Evolutionary conservation across 768 basidiomycete species (phyloP).

Genomic region (Suillus hirtellus): DNA sequence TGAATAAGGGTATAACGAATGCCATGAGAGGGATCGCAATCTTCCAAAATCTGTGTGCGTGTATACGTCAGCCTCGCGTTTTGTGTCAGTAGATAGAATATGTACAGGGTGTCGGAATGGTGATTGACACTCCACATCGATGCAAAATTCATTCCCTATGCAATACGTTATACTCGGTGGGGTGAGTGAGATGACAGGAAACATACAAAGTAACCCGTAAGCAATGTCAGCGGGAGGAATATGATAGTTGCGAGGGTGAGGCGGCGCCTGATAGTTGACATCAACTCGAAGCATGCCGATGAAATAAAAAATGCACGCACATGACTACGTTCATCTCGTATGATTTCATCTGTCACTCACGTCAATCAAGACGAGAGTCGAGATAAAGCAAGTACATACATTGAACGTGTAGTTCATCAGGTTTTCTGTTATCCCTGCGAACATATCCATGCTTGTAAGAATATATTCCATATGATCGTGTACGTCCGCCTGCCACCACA

Average conservation of each 20-base stretch:
- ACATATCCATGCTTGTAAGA: constrained; percentile 70
- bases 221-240: constrained; percentile 66
- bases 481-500: constrained; percentile 57
- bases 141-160: constrained; percentile 67
- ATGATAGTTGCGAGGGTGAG: constrained; percentile 70
- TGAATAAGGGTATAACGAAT: constrained; percentile 44
- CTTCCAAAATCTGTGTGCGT: constrained; percentile 57
- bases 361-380: not conserved
- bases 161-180: constrained; percentile 23
- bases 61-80: constrained; percentile 16
- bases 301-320: constrained; percentile 35
- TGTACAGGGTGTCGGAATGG: constrained; percentile 48
- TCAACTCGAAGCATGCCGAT: constrained; percentile 3
- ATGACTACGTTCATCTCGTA: constrained; percentile 79
- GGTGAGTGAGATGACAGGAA: not conserved
- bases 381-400: constrained; percentile 37
- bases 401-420: constrained; percentile 77
- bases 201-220: constrained; percentile 75
- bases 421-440: constrained; percentile 68
- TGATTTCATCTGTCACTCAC: constrained; percentile 54
- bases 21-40: constrained; percentile 62
- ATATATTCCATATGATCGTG: constrained; percentile 78
- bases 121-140: constrained; percentile 50
- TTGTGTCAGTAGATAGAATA: not conserved
- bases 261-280: constrained; percentile 45